A percentile compares a stretch with the other conserved stretches of the same genome.
These are phyloP conservation scores for Delitschia confertaspora DNA, from an alignment of 495 filamentous ascomycete genomes.

Conservation along the genomic window DNA sequence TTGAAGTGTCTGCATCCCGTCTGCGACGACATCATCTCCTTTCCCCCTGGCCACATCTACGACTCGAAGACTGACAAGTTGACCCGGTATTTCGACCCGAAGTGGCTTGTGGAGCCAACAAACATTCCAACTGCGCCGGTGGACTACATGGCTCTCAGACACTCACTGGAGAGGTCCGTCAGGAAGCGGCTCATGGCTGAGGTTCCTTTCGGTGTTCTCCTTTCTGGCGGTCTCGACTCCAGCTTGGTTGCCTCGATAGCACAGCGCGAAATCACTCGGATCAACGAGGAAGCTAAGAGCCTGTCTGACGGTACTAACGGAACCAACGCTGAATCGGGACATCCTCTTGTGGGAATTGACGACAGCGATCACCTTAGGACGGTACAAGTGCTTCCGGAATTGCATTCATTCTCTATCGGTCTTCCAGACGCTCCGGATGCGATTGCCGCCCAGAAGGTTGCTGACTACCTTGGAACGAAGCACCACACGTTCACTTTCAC, in stretches of 20 bases:
- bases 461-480: slow-evolving; percentile 90
- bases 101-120: slow-evolving; percentile 75
- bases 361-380: slow-evolving; percentile 81
- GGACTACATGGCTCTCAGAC: slow-evolving; percentile 70
- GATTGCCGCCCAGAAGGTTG: slow-evolving; percentile 78
- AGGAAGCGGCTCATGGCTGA: slow-evolving; percentile 97
- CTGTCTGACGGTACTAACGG: slow-evolving; percentile 33
- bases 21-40: slow-evolving; percentile 88
- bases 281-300: slow-evolving; percentile 46
- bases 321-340: slow-evolving; percentile 41
- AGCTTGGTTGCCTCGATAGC: slow-evolving; percentile 92
- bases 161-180: slow-evolving; percentile 79
- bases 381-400: slow-evolving; percentile 82
- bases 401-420: slow-evolving; percentile 98
- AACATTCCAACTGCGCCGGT: slow-evolving; percentile 68
- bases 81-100: slow-evolving; percentile 80
- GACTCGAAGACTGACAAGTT: slow-evolving; percentile 78
- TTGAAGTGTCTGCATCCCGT: slow-evolving; percentile 87
- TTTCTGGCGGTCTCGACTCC: slow-evolving; percentile 94
- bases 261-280: slow-evolving; percentile 75
- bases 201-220: slow-evolving; percentile 90
- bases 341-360: slow-evolving; percentile 89
- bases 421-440: slow-evolving; percentile 85
- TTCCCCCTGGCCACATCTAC: slow-evolving; percentile 92
- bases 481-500: slow-evolving; percentile 98